Conservation (phyloP, 2,329 filamentous ascomycete genomes). For the Torrubiella hemipterigena region DNA sequence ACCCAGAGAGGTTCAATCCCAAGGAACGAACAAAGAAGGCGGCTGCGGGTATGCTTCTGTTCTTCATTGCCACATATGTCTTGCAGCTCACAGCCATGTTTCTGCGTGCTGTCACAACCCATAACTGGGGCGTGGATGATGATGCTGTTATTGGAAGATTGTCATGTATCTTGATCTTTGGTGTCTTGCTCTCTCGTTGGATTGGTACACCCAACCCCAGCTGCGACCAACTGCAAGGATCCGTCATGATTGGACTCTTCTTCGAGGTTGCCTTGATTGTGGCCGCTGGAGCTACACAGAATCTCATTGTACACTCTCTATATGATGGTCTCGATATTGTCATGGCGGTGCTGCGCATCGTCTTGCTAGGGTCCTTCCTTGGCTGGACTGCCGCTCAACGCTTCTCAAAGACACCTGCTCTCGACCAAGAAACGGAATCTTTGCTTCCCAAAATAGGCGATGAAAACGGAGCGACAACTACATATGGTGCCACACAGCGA, state of each 20-base stretch:
- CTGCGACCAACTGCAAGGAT: constrained; percentile 53
- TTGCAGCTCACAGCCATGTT: constrained; percentile 30
- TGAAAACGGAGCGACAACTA: constrained; percentile 1
- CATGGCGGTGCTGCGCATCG: constrained; percentile 6
- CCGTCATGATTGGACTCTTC: constrained; percentile 45
- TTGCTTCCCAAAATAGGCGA: constrained; percentile 4
- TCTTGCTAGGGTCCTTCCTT: neutral
- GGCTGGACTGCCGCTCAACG: neutral
- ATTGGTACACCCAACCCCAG: constrained; percentile 35
- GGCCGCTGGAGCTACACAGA: constrained; percentile 9
- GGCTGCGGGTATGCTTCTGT: constrained; percentile 28
- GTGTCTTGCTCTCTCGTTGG: constrained; percentile 44
- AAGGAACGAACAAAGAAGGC: constrained; percentile 10
- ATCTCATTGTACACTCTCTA: constrained; percentile 3
- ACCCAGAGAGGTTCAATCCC: constrained; percentile 7
- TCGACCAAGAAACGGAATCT: constrained; percentile 4
- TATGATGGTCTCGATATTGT: neutral
- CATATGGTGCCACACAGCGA: constrained; percentile 26
- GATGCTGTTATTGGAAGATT: constrained; percentile 44
- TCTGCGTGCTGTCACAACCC: constrained; percentile 14
- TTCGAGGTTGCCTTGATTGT: constrained; percentile 39
- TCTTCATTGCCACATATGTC: constrained; percentile 32
- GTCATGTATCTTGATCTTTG: constrained; percentile 52
- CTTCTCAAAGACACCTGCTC: neutral
- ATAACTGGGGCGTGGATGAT: constrained; percentile 33